Evolutionary conservation across 1,284 basidiomycete genomes (phyloP), one percentile per base, ranked within the genome.

Genomic region (Ceratobasidium sp.): DNA sequence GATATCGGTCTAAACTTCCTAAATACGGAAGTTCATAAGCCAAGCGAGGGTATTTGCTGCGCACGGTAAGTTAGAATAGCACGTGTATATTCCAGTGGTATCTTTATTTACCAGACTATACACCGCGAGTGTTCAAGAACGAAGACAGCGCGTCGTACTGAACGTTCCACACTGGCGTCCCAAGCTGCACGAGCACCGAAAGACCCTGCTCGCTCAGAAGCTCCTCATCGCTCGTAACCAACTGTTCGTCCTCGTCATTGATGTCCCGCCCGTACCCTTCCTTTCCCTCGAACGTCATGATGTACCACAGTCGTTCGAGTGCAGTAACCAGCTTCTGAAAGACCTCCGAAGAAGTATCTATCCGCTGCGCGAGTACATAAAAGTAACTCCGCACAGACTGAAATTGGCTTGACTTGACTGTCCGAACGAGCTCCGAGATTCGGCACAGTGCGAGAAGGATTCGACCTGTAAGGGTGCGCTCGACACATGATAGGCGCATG

Each of bases 401-500:
- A 72, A 77, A 75, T 42, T 70, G 72, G 3, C 71, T 54, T 0
- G 80, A 79, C 56, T 80, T 79, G 7, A 52, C 20, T 0, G 60
- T 52, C 45, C 38, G 20, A 13, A 42, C 6, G 4, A 25, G 27
- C 13, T 4, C 6, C 42, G 32, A 42, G 57, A 62, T 25, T 8
- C 35, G 25, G 72, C 75, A 77, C 2, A 77, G 73, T 35, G 70
- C 45, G 17, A 79, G 69, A 6, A 81, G 65, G 45, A 79, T 69
- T 47, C 77, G 75, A 3, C 77, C 75, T 25, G 78, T 75, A 15
- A 75, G 71, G 52, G 72, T 68, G 50, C 73, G 65, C 49, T 79
- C 78, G 38, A 77, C 73, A 55, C 77, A 76, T 6, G 75, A 74
- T 15, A 79, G 74, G 69, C 77, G 78, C 45, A 78, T 72, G 50